Evolutionary conservation across 805 yeast species (phyloP).

Genomic region (Ogataea chonburiensis): DNA sequence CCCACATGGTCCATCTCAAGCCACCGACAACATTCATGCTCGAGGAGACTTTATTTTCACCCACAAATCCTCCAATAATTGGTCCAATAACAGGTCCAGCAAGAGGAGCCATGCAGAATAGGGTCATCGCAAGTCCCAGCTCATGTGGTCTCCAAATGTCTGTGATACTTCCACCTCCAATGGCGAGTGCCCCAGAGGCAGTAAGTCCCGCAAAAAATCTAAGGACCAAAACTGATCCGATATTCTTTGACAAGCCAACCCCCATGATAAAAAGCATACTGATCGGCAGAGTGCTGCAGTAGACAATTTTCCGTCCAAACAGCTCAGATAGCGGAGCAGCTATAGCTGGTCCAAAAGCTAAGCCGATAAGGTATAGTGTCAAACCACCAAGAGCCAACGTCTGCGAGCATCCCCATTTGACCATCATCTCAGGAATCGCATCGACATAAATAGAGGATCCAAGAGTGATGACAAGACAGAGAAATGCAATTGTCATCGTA

Average conservation of each 20-base stretch:
- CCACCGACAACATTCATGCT: constrained; percentile 36
- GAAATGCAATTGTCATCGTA: constrained; percentile 61
- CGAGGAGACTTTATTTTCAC: constrained; percentile 40
- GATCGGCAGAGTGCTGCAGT: constrained; percentile 56
- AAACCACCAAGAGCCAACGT: constrained; percentile 66
- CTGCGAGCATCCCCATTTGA: constrained; percentile 51
- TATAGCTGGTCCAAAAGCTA: constrained; percentile 66
- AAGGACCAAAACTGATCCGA: constrained; percentile 60
- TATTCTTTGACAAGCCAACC: constrained; percentile 62
- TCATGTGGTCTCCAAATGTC: constrained; percentile 72
- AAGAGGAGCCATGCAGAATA: constrained; percentile 78
- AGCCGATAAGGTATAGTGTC: constrained; percentile 68
- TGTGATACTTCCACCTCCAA: constrained; percentile 80
- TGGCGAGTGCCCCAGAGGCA: constrained; percentile 80
- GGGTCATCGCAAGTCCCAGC: constrained; percentile 70
- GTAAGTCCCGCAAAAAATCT: constrained; percentile 73
- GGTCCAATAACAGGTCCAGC: constrained; percentile 81
- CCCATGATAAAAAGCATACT: constrained; percentile 76
- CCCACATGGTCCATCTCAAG: constrained; percentile 74
- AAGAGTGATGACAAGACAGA: constrained; percentile 68
- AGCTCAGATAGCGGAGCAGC: constrained; percentile 74
- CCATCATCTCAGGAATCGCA: constrained; percentile 56
- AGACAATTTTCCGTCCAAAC: constrained; percentile 64
- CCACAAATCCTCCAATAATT: constrained; percentile 70
- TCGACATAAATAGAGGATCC: constrained; percentile 73